Conservation (phyloP, 2,329 filamentous ascomycete genomes). For the Chalaropsis ovoidea region DNA sequence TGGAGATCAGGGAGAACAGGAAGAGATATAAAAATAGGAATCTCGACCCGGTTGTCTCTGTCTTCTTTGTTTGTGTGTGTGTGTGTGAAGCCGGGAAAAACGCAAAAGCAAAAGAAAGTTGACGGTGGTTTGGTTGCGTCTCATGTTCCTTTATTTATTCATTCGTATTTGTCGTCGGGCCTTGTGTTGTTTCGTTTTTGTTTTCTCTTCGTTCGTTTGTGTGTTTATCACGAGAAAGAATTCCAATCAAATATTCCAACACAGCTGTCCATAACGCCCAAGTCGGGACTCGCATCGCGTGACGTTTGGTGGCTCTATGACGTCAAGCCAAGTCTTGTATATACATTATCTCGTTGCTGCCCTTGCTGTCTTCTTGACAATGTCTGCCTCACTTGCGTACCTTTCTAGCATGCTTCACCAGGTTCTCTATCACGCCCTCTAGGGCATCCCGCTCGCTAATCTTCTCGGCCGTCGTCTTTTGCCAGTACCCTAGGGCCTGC, state of each 20-base stretch:
- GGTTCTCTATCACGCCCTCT: constrained; percentile 91
- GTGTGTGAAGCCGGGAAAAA: no score
- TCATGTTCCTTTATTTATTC: neutral
- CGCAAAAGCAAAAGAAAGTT: neutral
- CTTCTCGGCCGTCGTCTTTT: constrained; percentile 73
- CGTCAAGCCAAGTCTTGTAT: neutral
- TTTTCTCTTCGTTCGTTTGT: no score
- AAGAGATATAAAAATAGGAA: constrained; percentile 2
- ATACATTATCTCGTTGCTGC: neutral
- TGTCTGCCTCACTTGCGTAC: constrained; percentile 56
- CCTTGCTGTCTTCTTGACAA: neutral
- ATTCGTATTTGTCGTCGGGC: neutral
- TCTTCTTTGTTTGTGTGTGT: no score
- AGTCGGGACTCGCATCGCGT: no score
- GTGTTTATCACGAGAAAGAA: no score
- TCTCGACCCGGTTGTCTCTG: neutral
- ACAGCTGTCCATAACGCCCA: no score
- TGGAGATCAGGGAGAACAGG: neutral
- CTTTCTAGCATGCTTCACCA: constrained; percentile 84
- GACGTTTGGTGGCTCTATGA: neutral
- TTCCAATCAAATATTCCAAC: no score
- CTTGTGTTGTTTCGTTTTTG: neutral
- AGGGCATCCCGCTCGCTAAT: constrained; percentile 86
- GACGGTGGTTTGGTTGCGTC: neutral
- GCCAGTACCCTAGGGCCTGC: constrained; percentile 78